These are phyloP conservation scores for Fonsecaea monophora DNA, from an alignment of 2,329 filamentous ascomycete species.

Conservation along the genomic window DNA sequence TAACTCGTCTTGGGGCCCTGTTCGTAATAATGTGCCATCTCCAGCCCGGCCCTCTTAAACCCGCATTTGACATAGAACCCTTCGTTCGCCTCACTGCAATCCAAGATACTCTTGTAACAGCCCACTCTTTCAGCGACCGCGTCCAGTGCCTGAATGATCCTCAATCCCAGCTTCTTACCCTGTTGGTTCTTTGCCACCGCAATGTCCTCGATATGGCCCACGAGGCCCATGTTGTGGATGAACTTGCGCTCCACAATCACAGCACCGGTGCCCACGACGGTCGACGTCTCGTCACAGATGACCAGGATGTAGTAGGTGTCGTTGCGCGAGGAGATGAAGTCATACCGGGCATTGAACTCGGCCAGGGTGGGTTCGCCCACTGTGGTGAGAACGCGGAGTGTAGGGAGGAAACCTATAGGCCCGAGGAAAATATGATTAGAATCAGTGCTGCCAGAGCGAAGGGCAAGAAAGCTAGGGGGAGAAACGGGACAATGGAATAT, in stretches of 20 bases:
- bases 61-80: constrained; percentile 99
- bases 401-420: constrained; percentile 77
- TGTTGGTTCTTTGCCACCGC: constrained; percentile 94
- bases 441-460: neutral
- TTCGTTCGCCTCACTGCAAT: constrained; percentile 95
- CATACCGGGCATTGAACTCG: constrained; percentile 78
- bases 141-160: constrained; percentile 93
- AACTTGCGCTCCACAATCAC: constrained; percentile 89
- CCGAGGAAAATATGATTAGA: neutral
- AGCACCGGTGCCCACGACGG: constrained; percentile 87
- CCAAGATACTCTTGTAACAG: constrained; percentile 96
- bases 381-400: constrained; percentile 86
- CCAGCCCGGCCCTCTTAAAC: constrained; percentile 86
- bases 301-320: constrained; percentile 87
- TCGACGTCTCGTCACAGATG: constrained; percentile 73
- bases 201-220: constrained; percentile 98
- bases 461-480: neutral
- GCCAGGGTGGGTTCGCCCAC: constrained; percentile 83
- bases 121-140: constrained; percentile 84
- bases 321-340: constrained; percentile 76
- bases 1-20: constrained; percentile 23
- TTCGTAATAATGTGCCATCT: constrained; percentile 94
- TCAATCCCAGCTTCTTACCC: constrained; percentile 92
- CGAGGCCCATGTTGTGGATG: constrained; percentile 61
- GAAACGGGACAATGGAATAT: neutral